Evolutionary conservation across 1,284 basidiomycete species (phyloP).

Genomic region (Leccinum variabile): DNA sequence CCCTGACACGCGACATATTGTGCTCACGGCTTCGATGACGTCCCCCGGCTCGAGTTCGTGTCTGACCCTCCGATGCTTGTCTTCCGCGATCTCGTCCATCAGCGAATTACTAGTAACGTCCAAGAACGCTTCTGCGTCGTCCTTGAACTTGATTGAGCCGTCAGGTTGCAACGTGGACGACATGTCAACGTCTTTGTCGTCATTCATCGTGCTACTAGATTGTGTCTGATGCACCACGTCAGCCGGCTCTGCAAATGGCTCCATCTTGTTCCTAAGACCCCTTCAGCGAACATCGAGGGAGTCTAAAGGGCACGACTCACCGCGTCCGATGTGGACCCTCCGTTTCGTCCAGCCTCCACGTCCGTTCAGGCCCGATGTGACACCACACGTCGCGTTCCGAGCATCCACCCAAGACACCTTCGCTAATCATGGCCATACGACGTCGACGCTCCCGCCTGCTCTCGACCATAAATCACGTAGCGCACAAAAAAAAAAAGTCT

Average conservation of each 20-base stretch:
- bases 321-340: conserved; percentile 85
- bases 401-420: conserved; percentile 57
- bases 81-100: conserved; percentile 72
- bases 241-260: conserved; percentile 50
- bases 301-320: conserved; percentile 37
- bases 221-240: conserved; percentile 2
- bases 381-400: conserved; percentile 84
- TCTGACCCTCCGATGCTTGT: conserved; percentile 75
- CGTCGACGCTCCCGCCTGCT: conserved; percentile 69
- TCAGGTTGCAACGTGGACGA: conserved; percentile 23
- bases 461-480: conserved; percentile 10
- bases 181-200: conserved; percentile 15
- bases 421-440: conserved; percentile 59
- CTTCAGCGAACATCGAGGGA: neutral
- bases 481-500: neutral
- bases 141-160: conserved; percentile 13
- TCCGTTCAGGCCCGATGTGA: conserved; percentile 44
- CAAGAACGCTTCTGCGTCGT: conserved; percentile 15
- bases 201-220: conserved; percentile 2
- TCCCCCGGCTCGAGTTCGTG: conserved; percentile 90
- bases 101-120: conserved; percentile 41
- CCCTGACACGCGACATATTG: conserved; percentile 82
- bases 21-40: conserved; percentile 86
- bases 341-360: conserved; percentile 84
- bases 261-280: conserved; percentile 64